Percentiles rank a stretch among this genome's conserved stretches.
phyloP scores from a whole-genome alignment of 331 rosid genomes.

The Saraca asoca region DNA sequence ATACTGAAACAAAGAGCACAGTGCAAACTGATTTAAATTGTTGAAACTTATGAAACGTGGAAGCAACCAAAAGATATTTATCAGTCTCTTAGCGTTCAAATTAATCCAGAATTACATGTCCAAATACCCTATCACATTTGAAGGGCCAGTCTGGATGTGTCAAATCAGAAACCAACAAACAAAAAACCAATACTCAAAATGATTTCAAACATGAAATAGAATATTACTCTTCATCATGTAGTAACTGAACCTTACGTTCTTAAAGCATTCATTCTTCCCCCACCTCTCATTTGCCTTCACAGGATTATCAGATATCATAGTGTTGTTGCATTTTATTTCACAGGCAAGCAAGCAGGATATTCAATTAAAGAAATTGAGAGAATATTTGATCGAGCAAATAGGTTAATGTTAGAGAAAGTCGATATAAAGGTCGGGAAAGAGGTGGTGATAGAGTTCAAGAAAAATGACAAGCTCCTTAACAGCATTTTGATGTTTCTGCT shows the following conservation, averaged over 20 bases:
- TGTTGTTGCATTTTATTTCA: constrained; percentile 33
- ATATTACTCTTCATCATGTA: constrained; percentile 11
- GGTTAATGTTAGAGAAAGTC: constrained; percentile 16
- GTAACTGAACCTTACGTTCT: constrained; percentile 1
- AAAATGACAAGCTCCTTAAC: constrained; percentile 18
- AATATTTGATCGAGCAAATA: constrained; percentile 48
- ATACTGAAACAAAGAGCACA: background rate
- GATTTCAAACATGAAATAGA: constrained; percentile 5
- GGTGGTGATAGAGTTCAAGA: constrained; percentile 27
- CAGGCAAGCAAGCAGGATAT: constrained; percentile 56
- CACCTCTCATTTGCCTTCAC: background rate
- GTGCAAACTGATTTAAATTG: constrained; percentile 18
- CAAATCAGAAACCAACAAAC: background rate
- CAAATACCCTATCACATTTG: background rate
- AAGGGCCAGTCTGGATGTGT: constrained; percentile 9
- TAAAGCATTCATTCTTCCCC: constrained; percentile 2
- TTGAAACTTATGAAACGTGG: background rate
- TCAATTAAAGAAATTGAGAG: constrained; percentile 48
- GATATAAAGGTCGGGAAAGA: constrained; percentile 24
- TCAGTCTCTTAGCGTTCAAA: background rate
- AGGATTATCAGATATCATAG: constrained; percentile 4
- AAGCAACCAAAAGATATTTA: background rate
- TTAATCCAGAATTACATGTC: background rate
- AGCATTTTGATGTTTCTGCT: constrained; percentile 11
- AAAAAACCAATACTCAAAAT: too few relatives aligned